Evolutionary conservation across 768 basidiomycete species (phyloP), one percentile per base, ranked within the genome.

Genomic region (Russula sp.): DNA sequence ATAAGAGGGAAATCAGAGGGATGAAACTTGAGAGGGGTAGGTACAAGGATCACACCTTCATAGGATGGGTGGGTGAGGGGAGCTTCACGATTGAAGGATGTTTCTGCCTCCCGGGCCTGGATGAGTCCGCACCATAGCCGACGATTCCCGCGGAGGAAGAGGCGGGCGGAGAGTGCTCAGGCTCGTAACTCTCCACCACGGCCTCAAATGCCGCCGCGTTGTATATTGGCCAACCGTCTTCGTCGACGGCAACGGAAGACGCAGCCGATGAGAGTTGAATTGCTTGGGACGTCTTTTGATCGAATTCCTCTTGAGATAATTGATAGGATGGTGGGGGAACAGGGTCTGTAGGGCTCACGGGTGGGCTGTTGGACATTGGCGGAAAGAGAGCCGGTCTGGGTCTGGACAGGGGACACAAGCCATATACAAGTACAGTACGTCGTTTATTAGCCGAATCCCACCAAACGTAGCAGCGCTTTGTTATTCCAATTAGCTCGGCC

Each of bases 311-410:
- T 14, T 55, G 42, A 18, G 67, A 66, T n/a, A 58, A 10, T 27
- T 68, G 57, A 44, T 68, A 68, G 39, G 67, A 40, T 3, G 67
- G 67, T 40, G 65, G 67, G 10, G 65, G 44, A n/a, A 54, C 32
- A 16, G 45, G 0, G 37, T 58, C 48, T 6, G 44, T 56, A 6
- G 65, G 62, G 22, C 51, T 60, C 3, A 11, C 27, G 11, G 39
- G n/a, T 22, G 55, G 14, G 35, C 35, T 27, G 52, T 20, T 37
- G 31, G 40, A 48, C 56, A 66, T 65, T n/a, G 57, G 34, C 31
- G 27, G 20, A 4, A 52, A 39, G 45, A n/a, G n/a, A 31, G 31
- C n/a, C 7, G 57, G 6, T 4, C 6, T 2, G 45, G 37, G 18
- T 14, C 42, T n/a, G 31, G 20, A 22, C 22, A 40, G 27, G 45